A percentile compares a stretch with the other conserved stretches of the same genome.
Conservation (phyloP, 2,329 filamentous ascomycete species). For the Epichloe festucae region DNA sequence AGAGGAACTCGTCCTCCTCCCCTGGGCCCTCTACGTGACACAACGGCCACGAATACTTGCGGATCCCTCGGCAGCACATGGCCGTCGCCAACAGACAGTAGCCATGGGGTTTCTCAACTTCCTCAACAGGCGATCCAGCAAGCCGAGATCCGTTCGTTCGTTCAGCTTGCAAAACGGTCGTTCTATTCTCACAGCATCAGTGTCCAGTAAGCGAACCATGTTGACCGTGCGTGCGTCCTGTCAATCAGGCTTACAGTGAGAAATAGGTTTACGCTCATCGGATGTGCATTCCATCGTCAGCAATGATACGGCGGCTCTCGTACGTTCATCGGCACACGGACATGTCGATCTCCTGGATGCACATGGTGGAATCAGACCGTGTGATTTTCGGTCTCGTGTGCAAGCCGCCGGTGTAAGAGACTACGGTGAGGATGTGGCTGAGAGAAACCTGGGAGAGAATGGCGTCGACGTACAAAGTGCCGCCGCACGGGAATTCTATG, state of each 20-base stretch:
- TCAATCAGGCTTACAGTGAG: neutral
- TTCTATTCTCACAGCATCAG: neutral
- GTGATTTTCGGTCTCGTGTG: slow-evolving; percentile 32
- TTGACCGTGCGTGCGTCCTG: neutral
- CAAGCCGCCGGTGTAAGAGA: slow-evolving; percentile 34
- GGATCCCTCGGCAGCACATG: neutral
- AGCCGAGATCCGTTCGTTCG: neutral
- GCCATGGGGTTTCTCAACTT: slow-evolving; percentile 5
- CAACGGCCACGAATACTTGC: neutral
- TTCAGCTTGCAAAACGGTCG: neutral
- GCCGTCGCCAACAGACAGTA: neutral
- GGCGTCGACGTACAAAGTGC: slow-evolving; percentile 18
- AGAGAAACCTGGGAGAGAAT: slow-evolving; percentile 37
- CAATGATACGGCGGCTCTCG: neutral
- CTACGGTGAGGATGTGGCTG: slow-evolving; percentile 49
- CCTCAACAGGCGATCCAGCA: slow-evolving; percentile 1
- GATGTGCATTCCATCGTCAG: neutral
- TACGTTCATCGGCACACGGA: neutral
- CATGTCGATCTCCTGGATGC: slow-evolving; percentile 15
- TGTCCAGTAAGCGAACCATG: neutral
- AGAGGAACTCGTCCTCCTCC: neutral
- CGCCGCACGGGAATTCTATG: slow-evolving; percentile 21
- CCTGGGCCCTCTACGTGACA: neutral
- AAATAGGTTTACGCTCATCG: neutral
- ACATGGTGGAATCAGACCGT: slow-evolving; percentile 25